phyloP scores from a whole-genome alignment of 2,329 filamentous ascomycete species.

The Neurospora crassa region DNA sequence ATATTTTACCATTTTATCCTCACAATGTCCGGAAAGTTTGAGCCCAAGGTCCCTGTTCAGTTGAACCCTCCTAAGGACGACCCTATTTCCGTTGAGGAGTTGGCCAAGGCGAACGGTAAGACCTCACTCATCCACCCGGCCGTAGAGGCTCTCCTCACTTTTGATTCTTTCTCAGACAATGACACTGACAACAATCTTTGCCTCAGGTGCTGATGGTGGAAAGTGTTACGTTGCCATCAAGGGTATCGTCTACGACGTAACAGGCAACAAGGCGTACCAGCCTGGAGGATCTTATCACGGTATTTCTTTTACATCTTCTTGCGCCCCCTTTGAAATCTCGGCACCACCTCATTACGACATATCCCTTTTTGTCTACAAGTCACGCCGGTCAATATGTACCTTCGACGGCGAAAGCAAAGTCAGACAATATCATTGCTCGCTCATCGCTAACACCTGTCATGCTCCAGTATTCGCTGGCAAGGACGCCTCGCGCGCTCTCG shows the following conservation, averaged over 20 bases:
- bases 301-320: conserved; percentile 32
- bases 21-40: conserved; percentile 57
- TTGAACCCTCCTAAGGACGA: conserved; percentile 83
- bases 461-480: conserved; percentile 82
- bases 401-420: background rate
- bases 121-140: conserved; percentile 6
- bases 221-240: conserved; percentile 64
- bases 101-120: conserved; percentile 76
- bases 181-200: background rate
- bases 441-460: background rate
- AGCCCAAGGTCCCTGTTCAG: conserved; percentile 66
- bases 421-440: background rate
- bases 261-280: conserved; percentile 77
- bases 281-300: conserved; percentile 77
- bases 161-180: background rate
- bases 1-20: background rate
- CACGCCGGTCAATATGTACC: background rate
- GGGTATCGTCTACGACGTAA: conserved; percentile 93
- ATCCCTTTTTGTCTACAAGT: background rate
- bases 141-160: background rate
- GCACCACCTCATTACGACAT: background rate
- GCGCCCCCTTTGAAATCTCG: background rate
- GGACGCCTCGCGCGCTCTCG: conserved; percentile 88
- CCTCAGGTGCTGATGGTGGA: conserved; percentile 51
- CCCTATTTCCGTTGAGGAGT: conserved; percentile 68